Conservation (phyloP, 208 protist genomes). For the Paratrypanosoma confusum region DNA sequence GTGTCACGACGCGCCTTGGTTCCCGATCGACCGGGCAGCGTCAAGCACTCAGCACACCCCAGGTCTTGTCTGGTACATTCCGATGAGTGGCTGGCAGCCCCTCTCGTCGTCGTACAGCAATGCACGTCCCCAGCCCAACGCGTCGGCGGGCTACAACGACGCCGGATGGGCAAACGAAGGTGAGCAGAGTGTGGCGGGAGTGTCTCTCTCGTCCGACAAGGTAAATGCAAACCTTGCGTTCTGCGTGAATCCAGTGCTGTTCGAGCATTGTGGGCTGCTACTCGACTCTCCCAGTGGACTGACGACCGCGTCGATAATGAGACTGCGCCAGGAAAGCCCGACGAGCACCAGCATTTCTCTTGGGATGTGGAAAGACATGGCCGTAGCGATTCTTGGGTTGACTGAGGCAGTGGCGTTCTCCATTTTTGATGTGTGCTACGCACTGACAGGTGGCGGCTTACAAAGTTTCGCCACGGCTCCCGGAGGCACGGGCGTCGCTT, state of each 20-base stretch:
- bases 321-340: constrained; percentile 45
- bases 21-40: no score
- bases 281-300: constrained; percentile 56
- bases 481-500: constrained; percentile 20
- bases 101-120: no score
- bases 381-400: constrained; percentile 50
- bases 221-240: constrained; percentile 21
- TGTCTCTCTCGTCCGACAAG: neutral
- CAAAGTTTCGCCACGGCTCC: constrained; percentile 36
- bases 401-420: constrained; percentile 49
- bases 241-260: constrained; percentile 75
- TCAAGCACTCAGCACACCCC: no score
- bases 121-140: no score
- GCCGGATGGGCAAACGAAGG: no score
- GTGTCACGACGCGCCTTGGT: no score
- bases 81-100: no score
- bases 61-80: no score
- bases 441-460: constrained; percentile 66
- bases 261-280: constrained; percentile 69
- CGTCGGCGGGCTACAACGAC: no score
- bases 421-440: constrained; percentile 84
- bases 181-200: no score
- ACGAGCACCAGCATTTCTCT: constrained; percentile 70
- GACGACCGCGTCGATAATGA: constrained; percentile 63
- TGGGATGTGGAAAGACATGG: constrained; percentile 65